Base-by-base conservation (phyloP, 192 early-diverging fungal genomes). In the Rhizophagus clarus region DNA sequence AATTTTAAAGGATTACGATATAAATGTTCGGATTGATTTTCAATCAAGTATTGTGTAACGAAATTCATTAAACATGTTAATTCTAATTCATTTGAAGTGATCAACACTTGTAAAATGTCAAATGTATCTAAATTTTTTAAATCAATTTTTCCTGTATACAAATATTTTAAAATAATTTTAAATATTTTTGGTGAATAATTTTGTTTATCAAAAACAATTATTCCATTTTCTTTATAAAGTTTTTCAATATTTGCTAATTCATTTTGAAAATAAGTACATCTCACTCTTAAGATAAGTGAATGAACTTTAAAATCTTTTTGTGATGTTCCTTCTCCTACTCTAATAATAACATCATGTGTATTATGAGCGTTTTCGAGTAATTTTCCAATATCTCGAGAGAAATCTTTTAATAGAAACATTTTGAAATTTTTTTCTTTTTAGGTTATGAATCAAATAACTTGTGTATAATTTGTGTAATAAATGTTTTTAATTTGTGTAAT, bases 231-330 rank as follows among this genome's bases (percentile, higher is more conserved):
- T 31, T 66, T 66, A 17, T 5, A 22, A 12, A 31, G 20, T 14
- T 31, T 31, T 56, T 56, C 49, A 66, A 9, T 31, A 66, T 66
- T 26, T 29, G 10, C 17, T 66, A 47, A 42, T 22, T 20, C 71
- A 20, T 29, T 49, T 9, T 24, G 40, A 72, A 72, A 72, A 47
- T 72, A 72, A 24, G 0, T 1, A 37, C 20, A 45, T 47, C 71
- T 29, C 5, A 29, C 20, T 49, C 17, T 47, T n/a, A 72, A 37
- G n/a, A 72, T 72, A 7, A 72, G 71, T 6, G 71, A 40, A 72
- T 72, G 71, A 2, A n/a, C 45, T n/a, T 12, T 32, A 72, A 72
- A 72, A 15, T 72, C 71, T 72, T 72, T 72, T 17, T 26, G 6
- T 10, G 29, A 14, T 3, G 24, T 49, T 37, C 26, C 42, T 9